Percentiles rank a stretch among this genome's conserved stretches.
Evolutionary conservation across 2,329 filamentous ascomycete genomes (phyloP).

Genomic region (Xylariales sp.): DNA sequence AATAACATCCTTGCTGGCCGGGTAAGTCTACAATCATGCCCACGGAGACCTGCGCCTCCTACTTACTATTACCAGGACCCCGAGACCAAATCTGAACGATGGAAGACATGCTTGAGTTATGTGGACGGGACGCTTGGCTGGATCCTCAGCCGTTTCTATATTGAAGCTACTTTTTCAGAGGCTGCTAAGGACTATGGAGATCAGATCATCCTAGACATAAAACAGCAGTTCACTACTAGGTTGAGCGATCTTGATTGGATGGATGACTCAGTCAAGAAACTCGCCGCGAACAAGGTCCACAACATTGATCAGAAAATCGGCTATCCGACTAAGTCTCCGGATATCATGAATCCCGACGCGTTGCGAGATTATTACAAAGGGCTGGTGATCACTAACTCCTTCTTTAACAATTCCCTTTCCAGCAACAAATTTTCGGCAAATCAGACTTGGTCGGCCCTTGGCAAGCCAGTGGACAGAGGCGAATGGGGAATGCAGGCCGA

Average conservation of each 20-base stretch:
- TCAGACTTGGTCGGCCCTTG: constrained; percentile 65
- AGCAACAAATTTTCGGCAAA: constrained; percentile 57
- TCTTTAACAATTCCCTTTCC: constrained; percentile 67
- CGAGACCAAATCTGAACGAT: constrained; percentile 71
- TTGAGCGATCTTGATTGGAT: constrained; percentile 60
- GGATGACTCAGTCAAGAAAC: constrained; percentile 70
- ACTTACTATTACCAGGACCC: constrained; percentile 58
- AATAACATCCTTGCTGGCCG: constrained; percentile 70
- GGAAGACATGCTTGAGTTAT: constrained; percentile 71
- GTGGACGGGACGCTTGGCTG: constrained; percentile 71
- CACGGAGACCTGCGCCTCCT: background rate
- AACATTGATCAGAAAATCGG: constrained; percentile 74
- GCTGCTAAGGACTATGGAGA: constrained; percentile 75
- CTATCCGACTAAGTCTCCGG: constrained; percentile 69
- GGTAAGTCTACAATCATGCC: constrained; percentile 43
- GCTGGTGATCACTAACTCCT: constrained; percentile 62
- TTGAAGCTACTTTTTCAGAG: constrained; percentile 74
- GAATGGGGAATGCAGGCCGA: constrained; percentile 71
- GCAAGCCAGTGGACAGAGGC: constrained; percentile 68
- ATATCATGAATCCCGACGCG: constrained; percentile 66
- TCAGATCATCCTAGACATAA: constrained; percentile 77
- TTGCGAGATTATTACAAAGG: constrained; percentile 65
- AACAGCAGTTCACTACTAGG: constrained; percentile 68
- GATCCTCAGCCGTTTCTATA: constrained; percentile 77
- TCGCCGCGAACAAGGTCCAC: constrained; percentile 71